Conservation (phyloP, 2,329 filamentous ascomycete genomes). For the Aspergillus sp. region DNA sequence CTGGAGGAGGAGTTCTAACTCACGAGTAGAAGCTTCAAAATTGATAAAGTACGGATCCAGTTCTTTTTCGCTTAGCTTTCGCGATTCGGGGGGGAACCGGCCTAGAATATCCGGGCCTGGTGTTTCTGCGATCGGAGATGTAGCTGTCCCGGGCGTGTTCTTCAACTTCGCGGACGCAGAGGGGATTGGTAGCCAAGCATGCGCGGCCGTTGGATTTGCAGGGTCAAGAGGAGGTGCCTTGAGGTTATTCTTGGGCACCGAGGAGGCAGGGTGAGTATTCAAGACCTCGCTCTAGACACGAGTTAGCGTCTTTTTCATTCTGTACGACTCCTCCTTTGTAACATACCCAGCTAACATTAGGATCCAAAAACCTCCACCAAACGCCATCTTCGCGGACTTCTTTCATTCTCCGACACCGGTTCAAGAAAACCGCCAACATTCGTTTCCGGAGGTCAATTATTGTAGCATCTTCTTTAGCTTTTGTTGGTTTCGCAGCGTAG, state of each 20-base stretch:
- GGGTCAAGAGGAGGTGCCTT: constrained; percentile 94
- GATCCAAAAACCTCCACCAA: constrained; percentile 96
- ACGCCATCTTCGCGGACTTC: constrained; percentile 89
- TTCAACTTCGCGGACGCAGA: constrained; percentile 83
- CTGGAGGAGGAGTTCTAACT: constrained; percentile 81
- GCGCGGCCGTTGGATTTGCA: constrained; percentile 85
- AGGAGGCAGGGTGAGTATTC: constrained; percentile 83
- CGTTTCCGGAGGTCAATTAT: constrained; percentile 97
- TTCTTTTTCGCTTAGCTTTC: constrained; percentile 79
- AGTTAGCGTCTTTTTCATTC: constrained; percentile 24
- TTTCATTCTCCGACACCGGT: constrained; percentile 89
- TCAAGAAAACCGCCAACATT: constrained; percentile 94
- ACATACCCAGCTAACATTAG: constrained; percentile 95
- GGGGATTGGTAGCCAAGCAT: constrained; percentile 84
- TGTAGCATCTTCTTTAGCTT: constrained; percentile 93
- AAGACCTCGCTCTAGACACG: constrained; percentile 81
- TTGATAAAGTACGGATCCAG: constrained; percentile 94
- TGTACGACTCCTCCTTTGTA: constrained; percentile 17
- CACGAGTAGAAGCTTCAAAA: constrained; percentile 88
- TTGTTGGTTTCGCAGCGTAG: constrained; percentile 96
- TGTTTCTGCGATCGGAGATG: constrained; percentile 53
- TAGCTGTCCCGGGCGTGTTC: constrained; percentile 38
- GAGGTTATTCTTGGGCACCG: constrained; percentile 88
- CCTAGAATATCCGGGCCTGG: constrained; percentile 66
- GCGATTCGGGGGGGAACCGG: constrained; percentile 78